Percentiles rank a stretch among this genome's conserved stretches.
phyloP scores from a whole-genome alignment of 768 basidiomycete species.

The Mycena polygramma region DNA sequence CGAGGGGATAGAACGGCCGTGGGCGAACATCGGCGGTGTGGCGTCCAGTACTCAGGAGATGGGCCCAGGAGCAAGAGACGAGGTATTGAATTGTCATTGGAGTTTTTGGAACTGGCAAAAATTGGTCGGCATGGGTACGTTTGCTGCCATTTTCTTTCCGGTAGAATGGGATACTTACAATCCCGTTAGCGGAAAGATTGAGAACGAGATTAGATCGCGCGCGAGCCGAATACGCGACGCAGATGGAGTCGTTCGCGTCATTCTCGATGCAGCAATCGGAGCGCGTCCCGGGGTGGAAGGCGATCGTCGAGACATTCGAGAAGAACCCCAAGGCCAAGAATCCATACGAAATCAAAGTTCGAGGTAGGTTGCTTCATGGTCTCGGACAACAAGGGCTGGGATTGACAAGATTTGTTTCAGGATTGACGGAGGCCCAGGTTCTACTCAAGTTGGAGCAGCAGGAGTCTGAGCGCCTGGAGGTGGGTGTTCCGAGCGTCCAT shows the following conservation, averaged over 20 bases:
- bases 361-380: slow-evolving; percentile 4
- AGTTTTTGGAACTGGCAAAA: not conserved
- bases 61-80: not conserved
- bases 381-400: too few species aligned
- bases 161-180: too few species aligned
- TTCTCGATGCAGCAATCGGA: slow-evolving; percentile 8
- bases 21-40: too few species aligned
- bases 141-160: too few species aligned
- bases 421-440: slow-evolving; percentile 5
- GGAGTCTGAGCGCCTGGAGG: not conserved
- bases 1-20: too few species aligned
- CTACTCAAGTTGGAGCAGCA: slow-evolving; percentile 13
- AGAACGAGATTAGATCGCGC: not conserved
- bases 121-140: not conserved
- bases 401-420: not conserved
- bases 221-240: not conserved
- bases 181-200: not conserved
- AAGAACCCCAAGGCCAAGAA: not conserved
- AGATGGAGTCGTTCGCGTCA: not conserved
- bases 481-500: not conserved
- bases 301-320: slow-evolving; percentile 1
- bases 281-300: not conserved
- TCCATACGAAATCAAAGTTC: not conserved
- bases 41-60: too few species aligned
- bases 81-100: not conserved